Evolutionary conservation across 2,329 filamentous ascomycete genomes (phyloP), one percentile per base, ranked within the genome.

Genomic region (Trichoderma aggressivum): DNA sequence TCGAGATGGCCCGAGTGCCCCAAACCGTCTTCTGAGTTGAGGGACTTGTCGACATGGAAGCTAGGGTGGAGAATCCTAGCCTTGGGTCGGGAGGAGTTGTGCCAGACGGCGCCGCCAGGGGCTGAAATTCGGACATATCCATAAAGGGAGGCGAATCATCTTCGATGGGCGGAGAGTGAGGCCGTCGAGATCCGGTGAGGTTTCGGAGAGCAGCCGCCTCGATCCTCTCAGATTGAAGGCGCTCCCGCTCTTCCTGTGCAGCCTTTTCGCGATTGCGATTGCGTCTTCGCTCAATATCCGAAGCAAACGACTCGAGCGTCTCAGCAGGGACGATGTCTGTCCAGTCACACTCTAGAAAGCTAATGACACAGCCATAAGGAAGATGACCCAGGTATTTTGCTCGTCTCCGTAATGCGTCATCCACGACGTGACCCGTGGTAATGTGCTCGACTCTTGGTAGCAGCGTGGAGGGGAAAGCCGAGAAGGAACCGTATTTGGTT

Each of bases 341-440:
- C 94, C 94, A 98, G 79, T 98, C 94, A 78, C 94, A 98, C 81
- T 98, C 94, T 1, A 98, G 81, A 76, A 97, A 97, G 74, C 87
- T 94, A 55, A 98, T 92, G 74, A 97, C 91, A 79, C 94, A 97
- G n/a, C 94, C 94, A 64, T 92, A 90, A 0, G 94, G 94, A 7
- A 98, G 86, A 80, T 98, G 94, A 1, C 89, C 89, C 3, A 98
- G 86, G 74, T 97, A 98, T 79, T 96, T 97, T 70, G 93, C 90
- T 36, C 94, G 89, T 78, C 92, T 94, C 60, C 94, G 89, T 67
- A 97, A 81, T 18, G 91, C 90, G 76, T 97, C 94, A 75, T 98
- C 94, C 6, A 98, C 89, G 6, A 94, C 90, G 77, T 97, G 93
- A 1, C 94, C 94, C 1, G 92, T 94, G 0, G 93, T 96, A 32